Evolutionary conservation across 495 filamentous ascomycete genomes (phyloP).

Genomic region (Talaromyces stipitatus): DNA sequence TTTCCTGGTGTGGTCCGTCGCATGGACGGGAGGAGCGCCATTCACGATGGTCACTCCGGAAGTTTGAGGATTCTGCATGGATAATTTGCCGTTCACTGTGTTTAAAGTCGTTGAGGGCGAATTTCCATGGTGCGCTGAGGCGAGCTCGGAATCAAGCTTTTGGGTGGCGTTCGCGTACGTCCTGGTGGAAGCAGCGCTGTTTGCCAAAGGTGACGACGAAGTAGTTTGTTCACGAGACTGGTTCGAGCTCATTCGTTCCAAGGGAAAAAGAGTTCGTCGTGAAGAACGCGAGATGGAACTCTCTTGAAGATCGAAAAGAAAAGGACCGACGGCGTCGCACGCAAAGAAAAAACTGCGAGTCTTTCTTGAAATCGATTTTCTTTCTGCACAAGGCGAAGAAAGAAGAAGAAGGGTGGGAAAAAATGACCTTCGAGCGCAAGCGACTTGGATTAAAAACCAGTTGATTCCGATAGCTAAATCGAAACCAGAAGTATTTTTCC

Average conservation of each 20-base stretch:
- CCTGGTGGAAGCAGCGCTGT: conserved; percentile 40
- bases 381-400: neutral
- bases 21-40: conserved; percentile 52
- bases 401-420: neutral
- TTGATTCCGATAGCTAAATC: conserved; percentile 11
- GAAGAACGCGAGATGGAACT: conserved; percentile 60
- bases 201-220: conserved; percentile 43
- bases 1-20: conserved; percentile 68
- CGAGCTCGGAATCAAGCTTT: conserved; percentile 69
- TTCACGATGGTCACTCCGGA: conserved; percentile 65
- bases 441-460: conserved; percentile 13
- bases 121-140: conserved; percentile 71
- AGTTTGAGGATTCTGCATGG: conserved; percentile 47
- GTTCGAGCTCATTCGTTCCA: conserved; percentile 44
- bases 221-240: conserved; percentile 29
- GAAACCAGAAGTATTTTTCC: conserved; percentile 5
- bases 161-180: conserved; percentile 72
- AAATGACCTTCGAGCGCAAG: conserved; percentile 8
- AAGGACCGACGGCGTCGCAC: conserved; percentile 12
- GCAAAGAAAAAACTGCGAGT: conserved; percentile 15
- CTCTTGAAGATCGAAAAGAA: conserved; percentile 35
- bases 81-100: conserved; percentile 76
- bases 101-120: conserved; percentile 53
- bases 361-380: no score
- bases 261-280: conserved; percentile 51